phyloP scores from a whole-genome alignment of 1,284 basidiomycete genomes.

The Ceratobasidium sp. region DNA sequence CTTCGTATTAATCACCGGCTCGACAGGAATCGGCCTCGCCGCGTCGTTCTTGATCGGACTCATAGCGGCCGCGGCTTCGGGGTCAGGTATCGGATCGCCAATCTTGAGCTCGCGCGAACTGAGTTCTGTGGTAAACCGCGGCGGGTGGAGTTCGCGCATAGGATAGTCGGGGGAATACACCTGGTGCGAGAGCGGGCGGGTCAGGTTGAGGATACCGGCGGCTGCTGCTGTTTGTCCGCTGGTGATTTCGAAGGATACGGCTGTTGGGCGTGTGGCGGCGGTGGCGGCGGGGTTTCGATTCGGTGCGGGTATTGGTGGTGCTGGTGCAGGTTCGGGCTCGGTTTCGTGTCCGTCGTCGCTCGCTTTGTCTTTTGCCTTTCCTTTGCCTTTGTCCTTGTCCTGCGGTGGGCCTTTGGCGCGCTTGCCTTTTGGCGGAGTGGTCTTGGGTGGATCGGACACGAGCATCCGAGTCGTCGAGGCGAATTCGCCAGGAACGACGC shows the following conservation, averaged over 20 bases:
- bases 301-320: not conserved
- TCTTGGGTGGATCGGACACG: constrained; percentile 8
- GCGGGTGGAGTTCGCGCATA: constrained; percentile 12
- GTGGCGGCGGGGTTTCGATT: too few relatives aligned
- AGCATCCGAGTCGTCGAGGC: constrained; percentile 9
- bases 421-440: constrained; percentile 10
- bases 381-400: constrained; percentile 1
- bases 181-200: not conserved
- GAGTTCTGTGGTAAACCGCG: constrained; percentile 1
- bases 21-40: constrained; percentile 76
- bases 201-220: not conserved
- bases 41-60: constrained; percentile 77
- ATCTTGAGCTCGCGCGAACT: constrained; percentile 30
- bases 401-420: not conserved
- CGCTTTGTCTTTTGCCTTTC: constrained; percentile 1
- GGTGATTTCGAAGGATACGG: constrained; percentile 9
- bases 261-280: not conserved
- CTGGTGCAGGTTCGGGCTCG: not conserved
- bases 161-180: not conserved
- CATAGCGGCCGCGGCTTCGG: constrained; percentile 80
- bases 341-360: constrained; percentile 4
- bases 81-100: constrained; percentile 36
- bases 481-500: constrained; percentile 16
- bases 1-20: constrained; percentile 57
- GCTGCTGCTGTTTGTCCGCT: too few relatives aligned